Base-by-base conservation (phyloP, 495 filamentous ascomycete genomes). In the Halenospora varia region DNA sequence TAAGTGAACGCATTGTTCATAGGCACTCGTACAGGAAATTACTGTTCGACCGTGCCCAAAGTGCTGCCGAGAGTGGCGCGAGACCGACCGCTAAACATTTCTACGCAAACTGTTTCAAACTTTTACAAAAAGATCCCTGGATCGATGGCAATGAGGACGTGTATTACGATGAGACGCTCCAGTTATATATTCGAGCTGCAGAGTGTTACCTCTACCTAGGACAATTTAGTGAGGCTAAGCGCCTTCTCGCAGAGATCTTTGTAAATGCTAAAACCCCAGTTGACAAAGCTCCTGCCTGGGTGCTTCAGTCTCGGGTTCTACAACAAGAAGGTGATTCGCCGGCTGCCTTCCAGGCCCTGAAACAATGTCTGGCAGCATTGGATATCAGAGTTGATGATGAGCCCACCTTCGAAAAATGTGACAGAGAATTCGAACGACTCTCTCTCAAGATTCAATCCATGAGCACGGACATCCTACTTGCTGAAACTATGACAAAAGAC, bases 111-210 rank as follows among this genome's bases (percentile, higher is more conserved):
- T 89, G 88, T 57, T 80, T 95, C 48, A 77, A 75, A n/a, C 77
- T 96, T 24, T 79, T 96, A 22, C 90, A 94, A 66, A 73, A 84
- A 17, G 71, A 89, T 53, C 86, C 88, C 1, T 96, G 92, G 92
- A 77, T 82, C 55, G 87, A 88, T 23, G 75, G 73, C 10, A 64
- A 69, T 22, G 73, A 78, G n/a, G 92, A 96, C 67, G 84, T 88
- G 1, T 84, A 83, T 53, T 95, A 95, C 61, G 82, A 90, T n/a
- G 90, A 96, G 70, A 94, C 89, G 0, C 73, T 93, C 46, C 79
- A 84, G 51, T 71, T 95, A 13, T 84, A 87, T 64, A 82, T 86
- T 10, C 80, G 86, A 58, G 81, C 89, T 2, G 88, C 90, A n/a
- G 90, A 95, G 68, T 88, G 87, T 69, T 81, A 86, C 59, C 87